phyloP scores from a whole-genome alignment of 208 protist species.

The Wallacemonas sp. region DNA sequence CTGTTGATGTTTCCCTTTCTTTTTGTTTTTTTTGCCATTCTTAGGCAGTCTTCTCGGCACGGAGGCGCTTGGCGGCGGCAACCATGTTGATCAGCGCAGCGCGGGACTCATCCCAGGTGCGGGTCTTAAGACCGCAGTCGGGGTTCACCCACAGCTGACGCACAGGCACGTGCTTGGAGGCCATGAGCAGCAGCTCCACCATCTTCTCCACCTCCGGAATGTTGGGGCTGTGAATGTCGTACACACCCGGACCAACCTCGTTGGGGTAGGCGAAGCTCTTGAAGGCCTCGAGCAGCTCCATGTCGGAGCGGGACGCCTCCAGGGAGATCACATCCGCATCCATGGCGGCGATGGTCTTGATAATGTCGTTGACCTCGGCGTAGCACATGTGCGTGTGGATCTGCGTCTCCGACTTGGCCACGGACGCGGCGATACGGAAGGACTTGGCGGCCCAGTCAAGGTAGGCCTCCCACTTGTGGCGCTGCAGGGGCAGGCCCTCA shows the following conservation, averaged over 20 bases:
- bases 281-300: slow-evolving; percentile 80
- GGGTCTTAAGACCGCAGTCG: slow-evolving; percentile 91
- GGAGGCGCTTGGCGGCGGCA: slow-evolving; percentile 40
- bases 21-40: background rate
- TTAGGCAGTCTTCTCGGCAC: slow-evolving; percentile 29
- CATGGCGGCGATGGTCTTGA: slow-evolving; percentile 76
- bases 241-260: slow-evolving; percentile 88
- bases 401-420: slow-evolving; percentile 66
- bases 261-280: slow-evolving; percentile 69
- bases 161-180: slow-evolving; percentile 40
- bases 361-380: slow-evolving; percentile 91
- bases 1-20: background rate
- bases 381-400: slow-evolving; percentile 93
- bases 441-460: slow-evolving; percentile 75
- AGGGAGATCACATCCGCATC: slow-evolving; percentile 90
- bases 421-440: slow-evolving; percentile 68
- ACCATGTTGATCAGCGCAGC: slow-evolving; percentile 58
- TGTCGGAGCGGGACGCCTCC: slow-evolving; percentile 78
- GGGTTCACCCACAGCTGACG: slow-evolving; percentile 84
- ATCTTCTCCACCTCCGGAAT: slow-evolving; percentile 78
- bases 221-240: slow-evolving; percentile 90
- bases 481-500: slow-evolving; percentile 83
- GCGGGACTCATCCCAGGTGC: slow-evolving; percentile 46
- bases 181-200: slow-evolving; percentile 57
- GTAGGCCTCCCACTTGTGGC: slow-evolving; percentile 67